Evolutionary conservation across 176 grass and related monocot species (phyloP), one percentile per base, ranked within the genome.

Genomic region (Lolium multiflorum): DNA sequence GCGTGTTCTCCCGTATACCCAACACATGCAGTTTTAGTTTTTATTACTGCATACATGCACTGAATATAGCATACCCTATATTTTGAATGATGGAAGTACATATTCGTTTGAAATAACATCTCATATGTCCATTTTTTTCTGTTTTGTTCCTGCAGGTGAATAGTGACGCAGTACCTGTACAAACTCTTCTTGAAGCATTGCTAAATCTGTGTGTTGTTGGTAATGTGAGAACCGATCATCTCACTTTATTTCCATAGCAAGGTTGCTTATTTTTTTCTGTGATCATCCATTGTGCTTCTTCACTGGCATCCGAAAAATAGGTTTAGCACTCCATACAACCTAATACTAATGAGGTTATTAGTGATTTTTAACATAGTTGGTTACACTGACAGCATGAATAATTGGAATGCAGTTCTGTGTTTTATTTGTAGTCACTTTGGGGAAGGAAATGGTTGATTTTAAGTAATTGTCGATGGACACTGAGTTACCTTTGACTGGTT

Each of bases 151-250:
- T 78, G 86, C 84, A 98, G 96, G 85, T 92, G 83, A 91, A 87
- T 80, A 91, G 67, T 79, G 89, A 84, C 71, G 74, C 85, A 6
- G 67, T 85, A 68, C 74, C 89, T 62, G 71, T 94, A 76, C 88
- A 79, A 61, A 68, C 73, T 76, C 85, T 98, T 69, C 81, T 98
- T 64, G 91, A 92, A 88, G 90, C 88, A 63, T 82, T 98, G 92
- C 63, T 98, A 76, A 90, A 89, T 81, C 81, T 95, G 25, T 95
- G 88, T 60, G 69, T 81, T 85, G 80, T 89, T 76, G 87, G 91
- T 79, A 91, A 92, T 91, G 96, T 98, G 73, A 94, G 93, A 85
- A 47, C 75, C 10, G 0, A 80, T 56, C 38, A 76, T 83, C 20
- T 5, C 13, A 25, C 22, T 76, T 82, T 37, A 41, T 47, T 60